phyloP scores from a whole-genome alignment of 148 eudicot genomes.

The Vaccinium vitisidaea region DNA sequence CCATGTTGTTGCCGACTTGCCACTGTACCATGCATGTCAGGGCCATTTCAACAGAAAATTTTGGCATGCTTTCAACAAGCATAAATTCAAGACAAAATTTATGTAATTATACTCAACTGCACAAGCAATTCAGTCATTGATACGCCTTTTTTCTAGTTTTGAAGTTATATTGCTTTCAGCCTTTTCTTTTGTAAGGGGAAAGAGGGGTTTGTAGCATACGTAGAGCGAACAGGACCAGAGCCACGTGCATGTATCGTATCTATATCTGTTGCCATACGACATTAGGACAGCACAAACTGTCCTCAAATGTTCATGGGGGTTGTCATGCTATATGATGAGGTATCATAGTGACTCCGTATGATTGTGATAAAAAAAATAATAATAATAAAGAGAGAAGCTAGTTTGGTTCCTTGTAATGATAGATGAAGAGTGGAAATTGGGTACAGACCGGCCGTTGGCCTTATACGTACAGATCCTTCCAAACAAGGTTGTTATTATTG shows the following conservation, averaged over 20 bases:
- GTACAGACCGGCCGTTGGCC: background rate
- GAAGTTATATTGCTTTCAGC: background rate
- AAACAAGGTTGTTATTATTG: background rate
- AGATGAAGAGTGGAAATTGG: background rate
- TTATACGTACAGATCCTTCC: background rate
- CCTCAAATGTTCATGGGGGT: background rate
- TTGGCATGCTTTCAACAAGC: background rate
- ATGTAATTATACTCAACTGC: background rate
- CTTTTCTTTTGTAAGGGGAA: background rate
- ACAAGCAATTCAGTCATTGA: background rate
- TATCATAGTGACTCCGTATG: no score
- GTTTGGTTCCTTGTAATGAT: background rate
- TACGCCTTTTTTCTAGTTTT: background rate
- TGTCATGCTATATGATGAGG: background rate
- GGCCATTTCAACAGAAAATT: background rate
- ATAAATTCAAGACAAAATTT: background rate
- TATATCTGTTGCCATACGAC: background rate
- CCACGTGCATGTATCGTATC: background rate
- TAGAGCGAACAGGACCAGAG: background rate
- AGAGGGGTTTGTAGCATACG: background rate
- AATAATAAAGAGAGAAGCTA: background rate
- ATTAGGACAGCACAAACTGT: background rate
- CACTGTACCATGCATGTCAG: background rate
- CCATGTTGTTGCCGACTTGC: background rate
- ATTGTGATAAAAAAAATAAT: no score